phyloP scores from a whole-genome alignment of 2,329 filamentous ascomycete genomes.

The Penicillium sp. region DNA sequence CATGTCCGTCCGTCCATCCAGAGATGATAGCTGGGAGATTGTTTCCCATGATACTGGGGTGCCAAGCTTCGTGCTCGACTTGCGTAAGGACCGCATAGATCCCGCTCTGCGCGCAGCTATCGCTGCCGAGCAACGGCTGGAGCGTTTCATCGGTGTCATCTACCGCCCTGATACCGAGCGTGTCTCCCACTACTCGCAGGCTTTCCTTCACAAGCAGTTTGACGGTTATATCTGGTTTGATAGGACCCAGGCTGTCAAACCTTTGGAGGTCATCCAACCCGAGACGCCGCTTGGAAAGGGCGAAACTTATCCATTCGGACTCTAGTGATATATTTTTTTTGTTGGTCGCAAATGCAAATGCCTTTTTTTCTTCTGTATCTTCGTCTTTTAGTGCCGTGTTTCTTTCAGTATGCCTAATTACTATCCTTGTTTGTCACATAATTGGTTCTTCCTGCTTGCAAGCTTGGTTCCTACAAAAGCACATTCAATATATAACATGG shows the following conservation, averaged over 20 bases:
- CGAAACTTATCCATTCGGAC: slow-evolving; percentile 54
- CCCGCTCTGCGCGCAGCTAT: slow-evolving; percentile 38
- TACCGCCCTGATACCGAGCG: slow-evolving; percentile 52
- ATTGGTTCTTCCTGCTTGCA: not conserved
- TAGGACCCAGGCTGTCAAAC: slow-evolving; percentile 43
- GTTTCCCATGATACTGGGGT: slow-evolving; percentile 49
- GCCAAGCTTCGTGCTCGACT: slow-evolving; percentile 47
- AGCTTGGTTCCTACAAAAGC: not conserved
- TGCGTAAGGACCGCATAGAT: slow-evolving; percentile 40
- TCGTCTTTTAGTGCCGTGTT: not conserved
- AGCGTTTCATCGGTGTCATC: slow-evolving; percentile 55
- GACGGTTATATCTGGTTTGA: slow-evolving; percentile 54
- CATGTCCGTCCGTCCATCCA: slow-evolving; percentile 49
- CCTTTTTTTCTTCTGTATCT: not conserved
- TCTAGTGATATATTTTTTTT: slow-evolving; percentile 27
- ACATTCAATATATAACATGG: not conserved
- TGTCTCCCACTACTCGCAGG: slow-evolving; percentile 49
- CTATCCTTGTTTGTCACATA: not conserved
- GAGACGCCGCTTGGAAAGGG: slow-evolving; percentile 41
- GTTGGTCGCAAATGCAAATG: not conserved
- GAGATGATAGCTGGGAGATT: slow-evolving; percentile 50
- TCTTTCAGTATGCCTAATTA: not conserved
- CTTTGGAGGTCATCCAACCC: slow-evolving; percentile 49
- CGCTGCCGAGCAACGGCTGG: slow-evolving; percentile 38
- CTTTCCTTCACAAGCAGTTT: slow-evolving; percentile 49